These are phyloP conservation scores for Didymella exigua DNA, from an alignment of 2,329 filamentous ascomycete species.

Conservation along the genomic window DNA sequence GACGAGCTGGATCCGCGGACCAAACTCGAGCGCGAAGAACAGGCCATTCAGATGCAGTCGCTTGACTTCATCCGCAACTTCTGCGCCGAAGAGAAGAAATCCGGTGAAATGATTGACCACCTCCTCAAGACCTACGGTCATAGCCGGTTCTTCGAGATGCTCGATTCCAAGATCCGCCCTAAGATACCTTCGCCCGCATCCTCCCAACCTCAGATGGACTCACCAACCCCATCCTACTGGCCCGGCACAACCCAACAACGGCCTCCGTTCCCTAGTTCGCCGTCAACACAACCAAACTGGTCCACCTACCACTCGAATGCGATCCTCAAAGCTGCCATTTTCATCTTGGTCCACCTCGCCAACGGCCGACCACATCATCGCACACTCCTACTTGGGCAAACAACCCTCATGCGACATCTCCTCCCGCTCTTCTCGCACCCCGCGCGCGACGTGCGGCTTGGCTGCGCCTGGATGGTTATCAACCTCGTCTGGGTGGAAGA, in stretches of 20 bases:
- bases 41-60: constrained; percentile 87
- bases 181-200: constrained; percentile 23
- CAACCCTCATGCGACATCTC: constrained; percentile 73
- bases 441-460: constrained; percentile 74
- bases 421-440: constrained; percentile 75
- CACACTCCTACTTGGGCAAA: constrained; percentile 70
- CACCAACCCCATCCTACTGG: constrained; percentile 38
- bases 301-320: constrained; percentile 53
- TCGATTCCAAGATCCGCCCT: constrained; percentile 76
- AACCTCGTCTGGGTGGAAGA: constrained; percentile 88
- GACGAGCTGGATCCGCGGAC: constrained; percentile 70
- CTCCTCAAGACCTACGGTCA: constrained; percentile 77
- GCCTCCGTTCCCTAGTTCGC: constrained; percentile 18
- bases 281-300: constrained; percentile 52
- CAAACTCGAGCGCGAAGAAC: constrained; percentile 75
- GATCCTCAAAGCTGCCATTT: constrained; percentile 78
- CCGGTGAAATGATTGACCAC: constrained; percentile 78
- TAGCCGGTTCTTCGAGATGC: constrained; percentile 77
- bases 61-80: constrained; percentile 90
- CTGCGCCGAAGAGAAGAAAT: constrained; percentile 67
- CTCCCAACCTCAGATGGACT: constrained; percentile 12
- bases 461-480: constrained; percentile 81
- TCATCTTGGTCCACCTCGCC: constrained; percentile 85
- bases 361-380: constrained; percentile 80
- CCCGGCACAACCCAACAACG: constrained; percentile 67